Percentiles rank a stretch among this genome's conserved stretches.
Evolutionary conservation across 140 eudicot genomes (phyloP).

Genomic region (Senecio squalidus): DNA sequence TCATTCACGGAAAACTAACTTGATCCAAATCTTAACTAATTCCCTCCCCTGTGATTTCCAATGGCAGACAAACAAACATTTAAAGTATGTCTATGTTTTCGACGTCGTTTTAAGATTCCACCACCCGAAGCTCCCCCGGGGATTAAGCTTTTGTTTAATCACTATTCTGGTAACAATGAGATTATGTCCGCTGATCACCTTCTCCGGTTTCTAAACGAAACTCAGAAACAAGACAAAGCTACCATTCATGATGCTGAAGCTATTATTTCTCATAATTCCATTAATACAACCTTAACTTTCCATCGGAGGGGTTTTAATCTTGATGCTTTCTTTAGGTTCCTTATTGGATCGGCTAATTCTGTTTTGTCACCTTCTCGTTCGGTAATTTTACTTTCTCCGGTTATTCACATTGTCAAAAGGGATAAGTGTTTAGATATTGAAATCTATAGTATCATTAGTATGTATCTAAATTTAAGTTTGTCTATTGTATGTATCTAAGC

Average conservation of each 20-base stretch:
- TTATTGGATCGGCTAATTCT: conserved; percentile 59
- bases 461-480: too few relatives aligned
- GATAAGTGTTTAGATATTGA: too few relatives aligned
- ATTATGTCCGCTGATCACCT: conserved; percentile 54
- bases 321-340: conserved; percentile 67
- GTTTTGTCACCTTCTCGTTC: conserved; percentile 41
- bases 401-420: too few relatives aligned
- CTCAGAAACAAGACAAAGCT: conserved; percentile 56
- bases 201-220: conserved; percentile 49
- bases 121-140: conserved; percentile 66
- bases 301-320: conserved; percentile 60
- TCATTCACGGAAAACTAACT: background rate
- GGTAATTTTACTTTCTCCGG: conserved; percentile 21
- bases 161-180: conserved; percentile 67
- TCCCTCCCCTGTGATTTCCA: background rate
- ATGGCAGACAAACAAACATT: conserved; percentile 47
- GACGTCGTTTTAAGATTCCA: conserved; percentile 58
- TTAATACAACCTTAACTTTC: conserved; percentile 38
- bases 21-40: background rate
- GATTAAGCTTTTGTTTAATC: conserved; percentile 44
- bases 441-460: too few relatives aligned
- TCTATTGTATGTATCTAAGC: too few relatives aligned
- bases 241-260: conserved; percentile 65
- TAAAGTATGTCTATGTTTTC: conserved; percentile 76
- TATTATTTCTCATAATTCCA: conserved; percentile 39